A percentile compares a stretch with the other conserved stretches of the same genome.
phyloP scores from a whole-genome alignment of 805 yeast species.

The Metschnikowia noctiluminum region DNA sequence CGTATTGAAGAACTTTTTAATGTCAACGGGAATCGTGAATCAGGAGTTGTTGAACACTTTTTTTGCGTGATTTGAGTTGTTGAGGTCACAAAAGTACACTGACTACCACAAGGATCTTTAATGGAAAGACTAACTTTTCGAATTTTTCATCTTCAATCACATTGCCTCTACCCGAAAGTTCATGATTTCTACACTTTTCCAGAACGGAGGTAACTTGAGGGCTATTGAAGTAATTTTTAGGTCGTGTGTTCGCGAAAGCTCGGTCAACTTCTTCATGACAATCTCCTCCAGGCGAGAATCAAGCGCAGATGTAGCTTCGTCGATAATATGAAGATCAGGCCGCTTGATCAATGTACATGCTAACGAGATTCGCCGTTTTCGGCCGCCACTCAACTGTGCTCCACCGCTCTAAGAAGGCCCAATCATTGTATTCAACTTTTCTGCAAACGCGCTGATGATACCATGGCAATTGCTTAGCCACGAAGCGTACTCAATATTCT shows the following conservation, averaged over 20 bases:
- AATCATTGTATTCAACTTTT: conserved; percentile 73
- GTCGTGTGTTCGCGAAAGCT: conserved; percentile 44
- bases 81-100: conserved; percentile 92
- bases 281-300: conserved; percentile 86
- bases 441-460: conserved; percentile 74
- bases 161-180: conserved; percentile 56
- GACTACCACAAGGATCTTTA: conserved; percentile 68
- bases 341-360: conserved; percentile 80
- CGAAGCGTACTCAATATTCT: conserved; percentile 58
- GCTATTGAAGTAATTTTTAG: conserved; percentile 84
- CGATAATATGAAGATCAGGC: conserved; percentile 79
- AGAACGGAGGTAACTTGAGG: conserved; percentile 84
- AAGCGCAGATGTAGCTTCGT: conserved; percentile 93
- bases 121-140: conserved; percentile 71
- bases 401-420: conserved; percentile 81
- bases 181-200: conserved; percentile 73
- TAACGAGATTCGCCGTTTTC: conserved; percentile 86
- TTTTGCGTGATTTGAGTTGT: conserved; percentile 87
- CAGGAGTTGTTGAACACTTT: conserved; percentile 62
- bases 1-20: conserved; percentile 19
- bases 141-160: conserved; percentile 70
- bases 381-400: conserved; percentile 87
- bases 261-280: conserved; percentile 67
- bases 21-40: conserved; percentile 42
- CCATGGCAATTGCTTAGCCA: conserved; percentile 67